Evolutionary conservation across 169 alveolate species (phyloP), one percentile per base, ranked within the genome.

Genomic region (Eimeria maxima): DNA sequence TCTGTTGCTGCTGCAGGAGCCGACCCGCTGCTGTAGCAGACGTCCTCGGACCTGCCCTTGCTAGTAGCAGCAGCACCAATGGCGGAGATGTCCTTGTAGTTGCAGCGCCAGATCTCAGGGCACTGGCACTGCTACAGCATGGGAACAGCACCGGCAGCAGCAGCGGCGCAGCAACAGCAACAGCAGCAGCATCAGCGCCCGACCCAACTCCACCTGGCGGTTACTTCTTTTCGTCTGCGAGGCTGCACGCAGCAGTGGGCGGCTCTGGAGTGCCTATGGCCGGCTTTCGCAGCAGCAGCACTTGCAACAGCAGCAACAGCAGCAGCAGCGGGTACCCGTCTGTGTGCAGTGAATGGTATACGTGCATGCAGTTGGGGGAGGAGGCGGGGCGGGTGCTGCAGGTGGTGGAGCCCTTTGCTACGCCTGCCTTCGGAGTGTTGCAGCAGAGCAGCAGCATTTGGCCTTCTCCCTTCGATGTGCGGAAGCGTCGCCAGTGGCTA

Each of bases 81-180:
- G 50, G 73, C 11, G 45, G 90, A 45, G 90, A 81, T 65, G 18
- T 24, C 47, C 90, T 81, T 38, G 73, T 81, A 47, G 90, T 45
- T 81, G 90, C 90, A 10, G 90, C 90, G 7, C 90, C 90, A 10
- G 90, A 81, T 38, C 73, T 81, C 22, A 11, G 90, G 45, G 90
- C 73, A 22, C 47, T 81, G 38, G 90, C 90, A 47, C 67, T 81
- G 67, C 73, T 81, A 44, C 90, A 45, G 88, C 88, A 76, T 16
- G 88, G 88, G 50, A 45, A n/a, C 55, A 44, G 60, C 65, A 44
- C 13, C 38, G 33, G 84, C 84, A 74, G 27, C 38, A 33, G 60
- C 60, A 63, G 38, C 11, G 63, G 65, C 16, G 65, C 88, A 76
- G 88, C 65, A 38, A 29, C 69, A 3, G 69, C 69, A 60, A n/a